A percentile compares a stretch with the other conserved stretches of the same genome.
phyloP scores from a whole-genome alignment of 768 basidiomycete genomes.

The Kwoniella bestiolae region DNA sequence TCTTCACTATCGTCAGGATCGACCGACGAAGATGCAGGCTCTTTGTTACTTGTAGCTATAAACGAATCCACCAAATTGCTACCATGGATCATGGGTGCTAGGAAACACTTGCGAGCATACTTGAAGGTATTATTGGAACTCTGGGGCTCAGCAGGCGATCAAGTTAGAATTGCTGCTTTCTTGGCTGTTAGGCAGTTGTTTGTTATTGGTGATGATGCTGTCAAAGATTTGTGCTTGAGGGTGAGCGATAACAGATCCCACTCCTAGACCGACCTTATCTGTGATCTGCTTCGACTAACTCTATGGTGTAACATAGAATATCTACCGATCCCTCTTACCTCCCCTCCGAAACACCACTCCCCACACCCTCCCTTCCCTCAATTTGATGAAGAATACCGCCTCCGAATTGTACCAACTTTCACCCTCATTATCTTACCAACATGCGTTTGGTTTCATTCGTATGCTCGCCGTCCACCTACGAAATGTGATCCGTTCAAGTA shows the following conservation, averaged over 20 bases:
- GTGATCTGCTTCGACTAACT: too few species aligned
- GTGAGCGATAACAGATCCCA: conserved; percentile 58
- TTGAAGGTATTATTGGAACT: conserved; percentile 83
- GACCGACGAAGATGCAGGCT: conserved; percentile 38
- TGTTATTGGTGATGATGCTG: conserved; percentile 73
- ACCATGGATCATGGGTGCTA: conserved; percentile 81
- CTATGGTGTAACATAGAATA: conserved; percentile 72
- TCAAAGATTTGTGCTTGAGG: conserved; percentile 84
- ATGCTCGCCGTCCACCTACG: conserved; percentile 91
- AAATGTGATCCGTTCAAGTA: conserved; percentile 45
- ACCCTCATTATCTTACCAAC: conserved; percentile 68
- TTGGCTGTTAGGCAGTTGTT: conserved; percentile 80
- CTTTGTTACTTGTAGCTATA: conserved; percentile 66
- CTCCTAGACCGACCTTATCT: too few species aligned
- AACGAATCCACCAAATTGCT: conserved; percentile 84
- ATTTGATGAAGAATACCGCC: conserved; percentile 96
- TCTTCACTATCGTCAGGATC: conserved; percentile 26
- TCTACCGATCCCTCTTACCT: conserved; percentile 84
- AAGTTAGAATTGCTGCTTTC: conserved; percentile 81
- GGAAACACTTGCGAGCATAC: conserved; percentile 83
- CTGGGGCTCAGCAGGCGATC: conserved; percentile 83
- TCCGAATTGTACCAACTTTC: conserved; percentile 85
- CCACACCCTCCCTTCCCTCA: conserved; percentile 87
- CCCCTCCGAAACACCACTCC: conserved; percentile 79
- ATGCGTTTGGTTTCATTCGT: conserved; percentile 93